phyloP scores from a whole-genome alignment of 1,284 basidiomycete species.

The Irpex rosettiformis region DNA sequence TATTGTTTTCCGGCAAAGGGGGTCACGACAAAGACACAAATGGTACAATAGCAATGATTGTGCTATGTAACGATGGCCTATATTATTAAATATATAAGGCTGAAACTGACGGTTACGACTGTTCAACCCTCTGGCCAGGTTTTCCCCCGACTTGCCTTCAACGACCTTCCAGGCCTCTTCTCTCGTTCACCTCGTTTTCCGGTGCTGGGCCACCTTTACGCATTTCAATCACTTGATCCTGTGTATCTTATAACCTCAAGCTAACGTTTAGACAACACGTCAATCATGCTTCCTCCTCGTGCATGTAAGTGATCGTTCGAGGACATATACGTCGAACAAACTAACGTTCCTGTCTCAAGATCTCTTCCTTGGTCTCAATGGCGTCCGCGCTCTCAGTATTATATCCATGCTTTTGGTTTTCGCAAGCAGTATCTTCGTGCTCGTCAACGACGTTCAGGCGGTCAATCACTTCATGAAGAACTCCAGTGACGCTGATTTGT shows the following conservation, averaged over 20 bases:
- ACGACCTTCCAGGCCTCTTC: background rate
- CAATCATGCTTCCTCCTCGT: conserved; percentile 33
- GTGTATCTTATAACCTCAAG: background rate
- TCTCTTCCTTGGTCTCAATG: conserved; percentile 79
- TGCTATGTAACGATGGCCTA: background rate
- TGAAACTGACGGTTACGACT: background rate
- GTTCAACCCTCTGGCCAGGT: conserved; percentile 1
- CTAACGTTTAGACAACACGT: background rate
- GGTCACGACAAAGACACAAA: conserved; percentile 7
- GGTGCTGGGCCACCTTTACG: conserved; percentile 24
- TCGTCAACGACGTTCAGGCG: conserved; percentile 77
- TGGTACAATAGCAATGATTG: conserved; percentile 6
- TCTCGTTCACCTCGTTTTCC: conserved; percentile 8
- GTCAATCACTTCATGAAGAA: conserved; percentile 59
- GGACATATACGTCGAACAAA: background rate
- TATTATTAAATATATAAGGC: conserved; percentile 8
- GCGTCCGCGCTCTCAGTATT: conserved; percentile 74
- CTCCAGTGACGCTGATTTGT: conserved; percentile 33
- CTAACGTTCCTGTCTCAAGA: conserved; percentile 34
- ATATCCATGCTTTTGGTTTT: conserved; percentile 77
- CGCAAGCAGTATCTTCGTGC: conserved; percentile 76
- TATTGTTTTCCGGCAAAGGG: conserved; percentile 10
- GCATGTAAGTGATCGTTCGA: conserved; percentile 31
- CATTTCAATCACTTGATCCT: background rate
- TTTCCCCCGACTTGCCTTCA: background rate